Conservation (phyloP, 306 rosid genomes). For the Lathyrus tuberosus region DNA sequence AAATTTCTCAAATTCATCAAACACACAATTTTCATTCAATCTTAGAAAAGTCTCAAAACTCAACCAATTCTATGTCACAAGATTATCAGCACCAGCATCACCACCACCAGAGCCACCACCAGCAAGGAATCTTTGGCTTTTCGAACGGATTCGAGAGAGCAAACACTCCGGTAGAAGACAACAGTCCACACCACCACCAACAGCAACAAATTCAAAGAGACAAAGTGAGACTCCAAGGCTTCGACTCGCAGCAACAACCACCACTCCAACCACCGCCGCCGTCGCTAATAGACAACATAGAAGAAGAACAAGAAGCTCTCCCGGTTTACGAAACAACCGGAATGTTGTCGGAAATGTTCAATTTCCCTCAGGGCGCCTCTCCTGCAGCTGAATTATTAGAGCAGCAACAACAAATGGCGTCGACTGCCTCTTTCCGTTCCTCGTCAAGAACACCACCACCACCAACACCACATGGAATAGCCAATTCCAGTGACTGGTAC, state of each 20-base stretch:
- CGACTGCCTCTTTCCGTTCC: constrained; percentile 48
- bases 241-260: constrained; percentile 43
- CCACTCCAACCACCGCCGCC: constrained; percentile 29
- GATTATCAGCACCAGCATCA: constrained; percentile 72
- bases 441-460: constrained; percentile 40
- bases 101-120: neutral
- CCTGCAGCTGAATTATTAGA: constrained; percentile 56
- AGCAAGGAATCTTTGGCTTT: constrained; percentile 65
- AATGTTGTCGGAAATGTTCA: constrained; percentile 93
- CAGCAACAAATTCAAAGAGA: constrained; percentile 86
- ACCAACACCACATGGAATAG: constrained; percentile 32
- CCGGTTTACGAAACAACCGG: constrained; percentile 77
- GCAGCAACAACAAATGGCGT: constrained; percentile 41
- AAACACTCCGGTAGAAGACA: constrained; percentile 42
- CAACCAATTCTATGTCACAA: constrained; percentile 87
- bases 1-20: constrained; percentile 38
- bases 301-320: constrained; percentile 61
- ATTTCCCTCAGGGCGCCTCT: constrained; percentile 52
- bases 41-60: constrained; percentile 33
- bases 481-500: constrained; percentile 63
- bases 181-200: constrained; percentile 43
- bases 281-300: constrained; percentile 64
- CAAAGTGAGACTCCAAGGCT: constrained; percentile 70
- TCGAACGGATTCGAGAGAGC: constrained; percentile 84
- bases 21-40: constrained; percentile 29